These are phyloP conservation scores for Tylopilus rubrobrunneus DNA, from an alignment of 768 basidiomycete species.

Conservation along the genomic window DNA sequence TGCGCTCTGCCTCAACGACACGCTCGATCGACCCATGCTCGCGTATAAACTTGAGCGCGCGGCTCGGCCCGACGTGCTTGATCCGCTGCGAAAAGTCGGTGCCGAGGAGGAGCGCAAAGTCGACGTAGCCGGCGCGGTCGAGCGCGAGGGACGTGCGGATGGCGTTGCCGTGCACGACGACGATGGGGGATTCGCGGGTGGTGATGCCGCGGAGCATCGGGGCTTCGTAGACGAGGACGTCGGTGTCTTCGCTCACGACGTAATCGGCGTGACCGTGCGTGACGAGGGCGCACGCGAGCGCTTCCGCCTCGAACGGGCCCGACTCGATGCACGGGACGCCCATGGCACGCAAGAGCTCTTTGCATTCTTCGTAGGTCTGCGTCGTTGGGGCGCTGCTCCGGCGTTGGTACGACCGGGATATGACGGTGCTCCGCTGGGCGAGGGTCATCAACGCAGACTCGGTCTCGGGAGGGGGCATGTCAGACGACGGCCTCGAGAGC, in stretches of 20 bases:
- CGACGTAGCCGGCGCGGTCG: slow-evolving; percentile 57
- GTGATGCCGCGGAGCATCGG: slow-evolving; percentile 80
- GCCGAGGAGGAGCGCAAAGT: slow-evolving; percentile 84
- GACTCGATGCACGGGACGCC: slow-evolving; percentile 77
- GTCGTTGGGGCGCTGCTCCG: slow-evolving; percentile 58
- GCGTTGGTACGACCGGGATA: slow-evolving; percentile 64
- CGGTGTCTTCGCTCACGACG: slow-evolving; percentile 90
- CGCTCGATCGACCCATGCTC: slow-evolving; percentile 70
- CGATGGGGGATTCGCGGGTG: slow-evolving; percentile 52
- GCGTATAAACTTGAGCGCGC: slow-evolving; percentile 73
- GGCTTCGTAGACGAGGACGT: slow-evolving; percentile 79
- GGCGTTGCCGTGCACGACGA: slow-evolving; percentile 58
- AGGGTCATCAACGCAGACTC: slow-evolving; percentile 32
- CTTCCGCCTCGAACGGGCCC: slow-evolving; percentile 81
- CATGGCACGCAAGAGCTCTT: slow-evolving; percentile 68
- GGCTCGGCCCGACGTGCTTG: slow-evolving; percentile 72
- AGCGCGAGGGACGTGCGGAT: slow-evolving; percentile 59
- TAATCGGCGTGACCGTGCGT: slow-evolving; percentile 74
- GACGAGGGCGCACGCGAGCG: slow-evolving; percentile 76
- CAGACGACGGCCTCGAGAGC: slow-evolving; percentile 26
- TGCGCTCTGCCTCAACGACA: slow-evolving; percentile 50
- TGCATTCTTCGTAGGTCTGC: slow-evolving; percentile 67
- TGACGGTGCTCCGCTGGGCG: slow-evolving; percentile 46
- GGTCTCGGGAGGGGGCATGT: slow-evolving; percentile 15
- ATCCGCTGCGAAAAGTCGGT: slow-evolving; percentile 90